Conservation (phyloP, 2,329 filamentous ascomycete genomes). For the Arachnopeziza araneosa region DNA sequence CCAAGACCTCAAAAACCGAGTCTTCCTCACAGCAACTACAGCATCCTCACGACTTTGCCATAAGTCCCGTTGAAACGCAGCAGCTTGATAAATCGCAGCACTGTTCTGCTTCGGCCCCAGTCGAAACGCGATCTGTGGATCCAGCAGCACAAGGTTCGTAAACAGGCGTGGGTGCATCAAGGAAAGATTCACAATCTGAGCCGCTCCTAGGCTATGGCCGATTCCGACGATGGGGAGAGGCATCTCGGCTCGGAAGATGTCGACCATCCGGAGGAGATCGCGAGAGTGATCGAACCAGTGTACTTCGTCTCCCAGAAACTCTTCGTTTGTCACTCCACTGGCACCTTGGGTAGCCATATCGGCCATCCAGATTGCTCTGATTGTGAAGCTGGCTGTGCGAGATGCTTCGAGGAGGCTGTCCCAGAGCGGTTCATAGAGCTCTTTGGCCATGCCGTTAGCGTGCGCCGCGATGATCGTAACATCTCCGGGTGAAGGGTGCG, state of each 20-base stretch:
- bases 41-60: constrained; percentile 77
- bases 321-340: constrained; percentile 73
- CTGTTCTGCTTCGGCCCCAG: constrained; percentile 36
- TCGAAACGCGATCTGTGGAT: constrained; percentile 65
- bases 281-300: constrained; percentile 81
- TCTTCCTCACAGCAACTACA: constrained; percentile 57
- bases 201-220: constrained; percentile 84
- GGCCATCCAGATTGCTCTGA: constrained; percentile 83
- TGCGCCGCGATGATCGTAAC: constrained; percentile 82
- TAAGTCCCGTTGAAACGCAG: constrained; percentile 66
- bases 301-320: constrained; percentile 71
- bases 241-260: constrained; percentile 73
- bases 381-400: constrained; percentile 55
- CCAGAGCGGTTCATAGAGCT: constrained; percentile 90
- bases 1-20: constrained; percentile 76
- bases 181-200: constrained; percentile 64
- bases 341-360: constrained; percentile 83
- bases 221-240: constrained; percentile 74
- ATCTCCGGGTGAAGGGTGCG: constrained; percentile 62
- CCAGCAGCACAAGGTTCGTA: constrained; percentile 69
- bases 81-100: constrained; percentile 48
- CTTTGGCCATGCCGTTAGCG: constrained; percentile 92
- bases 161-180: constrained; percentile 78
- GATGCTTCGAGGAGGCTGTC: constrained; percentile 65
- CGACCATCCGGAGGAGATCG: constrained; percentile 80